A percentile compares a stretch with the other conserved stretches of the same genome.
phyloP scores from a whole-genome alignment of 2,329 filamentous ascomycete genomes.

The Teratosphaeria destructans region DNA sequence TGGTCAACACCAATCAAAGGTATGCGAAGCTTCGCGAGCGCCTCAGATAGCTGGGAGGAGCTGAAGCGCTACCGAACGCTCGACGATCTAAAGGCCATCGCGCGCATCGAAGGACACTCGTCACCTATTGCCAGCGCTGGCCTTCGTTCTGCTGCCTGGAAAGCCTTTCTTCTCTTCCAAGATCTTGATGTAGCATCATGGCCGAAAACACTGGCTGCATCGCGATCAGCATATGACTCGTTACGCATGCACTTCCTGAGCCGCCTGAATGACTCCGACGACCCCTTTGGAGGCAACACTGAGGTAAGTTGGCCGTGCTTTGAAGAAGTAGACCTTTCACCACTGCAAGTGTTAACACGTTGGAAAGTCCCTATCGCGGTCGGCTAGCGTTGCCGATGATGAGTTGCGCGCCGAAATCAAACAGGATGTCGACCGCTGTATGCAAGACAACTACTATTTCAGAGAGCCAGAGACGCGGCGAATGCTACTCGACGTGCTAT shows the following conservation, averaged over 20 bases:
- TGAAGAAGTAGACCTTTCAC: no score
- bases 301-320: slow-evolving; percentile 36
- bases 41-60: slow-evolving; percentile 23
- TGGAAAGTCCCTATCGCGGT: slow-evolving; percentile 62
- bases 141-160: slow-evolving; percentile 85
- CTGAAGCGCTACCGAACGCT: slow-evolving; percentile 19
- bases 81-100: slow-evolving; percentile 20
- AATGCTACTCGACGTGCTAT: slow-evolving; percentile 79
- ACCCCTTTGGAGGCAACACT: slow-evolving; percentile 38
- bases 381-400: slow-evolving; percentile 52
- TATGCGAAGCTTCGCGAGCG: slow-evolving; percentile 25
- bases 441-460: slow-evolving; percentile 87
- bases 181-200: slow-evolving; percentile 56
- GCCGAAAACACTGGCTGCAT: slow-evolving; percentile 55
- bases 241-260: slow-evolving; percentile 65
- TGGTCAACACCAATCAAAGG: neutral
- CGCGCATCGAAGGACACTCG: slow-evolving; percentile 16
- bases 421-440: slow-evolving; percentile 82
- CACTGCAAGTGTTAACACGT: no score
- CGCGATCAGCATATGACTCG: slow-evolving; percentile 63
- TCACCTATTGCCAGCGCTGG: slow-evolving; percentile 33
- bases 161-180: slow-evolving; percentile 74
- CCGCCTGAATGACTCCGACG: slow-evolving; percentile 75
- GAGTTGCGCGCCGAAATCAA: slow-evolving; percentile 75
- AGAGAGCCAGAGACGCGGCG: slow-evolving; percentile 67